Conservation (phyloP, 164 flowering plant genomes). For the Kingdonia uniflora region DNA sequence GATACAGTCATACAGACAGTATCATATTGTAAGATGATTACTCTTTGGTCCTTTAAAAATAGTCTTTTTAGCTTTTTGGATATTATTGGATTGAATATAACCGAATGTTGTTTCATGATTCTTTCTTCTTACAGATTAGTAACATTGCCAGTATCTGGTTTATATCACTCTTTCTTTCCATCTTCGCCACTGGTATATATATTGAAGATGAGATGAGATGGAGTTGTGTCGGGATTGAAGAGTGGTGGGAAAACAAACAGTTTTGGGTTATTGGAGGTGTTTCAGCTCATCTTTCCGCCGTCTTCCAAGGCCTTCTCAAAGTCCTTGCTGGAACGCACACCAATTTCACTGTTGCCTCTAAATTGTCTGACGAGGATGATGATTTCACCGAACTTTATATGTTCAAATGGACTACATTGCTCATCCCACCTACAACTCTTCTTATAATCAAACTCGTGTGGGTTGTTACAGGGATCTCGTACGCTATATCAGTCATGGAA, state of each 20-base stretch:
- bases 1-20: no score
- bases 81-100: no score
- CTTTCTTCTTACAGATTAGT: conserved; percentile 9
- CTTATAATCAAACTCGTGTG: conserved; percentile 10
- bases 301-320: conserved; percentile 13
- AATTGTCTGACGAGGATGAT: conserved; percentile 11
- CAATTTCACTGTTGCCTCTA: conserved; percentile 13
- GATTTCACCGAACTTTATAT: conserved; percentile 12
- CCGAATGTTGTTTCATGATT: background rate
- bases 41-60: no score
- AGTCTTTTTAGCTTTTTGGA: no score
- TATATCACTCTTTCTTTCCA: conserved; percentile 11
- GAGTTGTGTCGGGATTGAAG: conserved; percentile 12
- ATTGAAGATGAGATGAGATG: conserved; percentile 15
- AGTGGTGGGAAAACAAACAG: conserved; percentile 13
- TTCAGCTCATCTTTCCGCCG: conserved; percentile 13
- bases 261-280: conserved; percentile 15
- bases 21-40: no score
- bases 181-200: conserved; percentile 13
- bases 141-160: conserved; percentile 15
- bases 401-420: conserved; percentile 13
- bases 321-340: conserved; percentile 14
- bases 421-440: conserved; percentile 12
- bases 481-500: conserved; percentile 10
- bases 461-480: conserved; percentile 9